Conservation (phyloP, 108 stramenopile species). For the Asterionellopsis glacialis region DNA sequence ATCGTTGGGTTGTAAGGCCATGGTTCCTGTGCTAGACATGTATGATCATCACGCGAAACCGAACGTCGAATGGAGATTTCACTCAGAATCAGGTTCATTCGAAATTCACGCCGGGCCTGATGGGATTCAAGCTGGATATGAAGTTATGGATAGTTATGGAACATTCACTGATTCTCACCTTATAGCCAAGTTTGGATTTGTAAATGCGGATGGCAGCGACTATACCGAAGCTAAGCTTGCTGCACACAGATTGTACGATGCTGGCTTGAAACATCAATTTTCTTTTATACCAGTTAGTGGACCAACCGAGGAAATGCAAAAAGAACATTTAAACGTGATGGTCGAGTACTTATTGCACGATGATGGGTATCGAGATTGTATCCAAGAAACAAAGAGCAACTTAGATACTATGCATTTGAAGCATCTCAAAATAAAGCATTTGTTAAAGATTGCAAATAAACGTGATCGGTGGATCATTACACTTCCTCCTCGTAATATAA, state of each 20-base stretch:
- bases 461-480: constrained; percentile 49
- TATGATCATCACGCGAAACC: constrained; percentile 77
- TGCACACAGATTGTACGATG: constrained; percentile 58
- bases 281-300: constrained; percentile 40
- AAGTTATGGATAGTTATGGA: constrained; percentile 68
- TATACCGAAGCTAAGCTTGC: constrained; percentile 55
- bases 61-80: constrained; percentile 56
- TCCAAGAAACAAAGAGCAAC: constrained; percentile 3
- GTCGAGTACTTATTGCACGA: constrained; percentile 66
- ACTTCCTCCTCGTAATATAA: constrained; percentile 32
- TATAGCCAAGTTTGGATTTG: constrained; percentile 77
- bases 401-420: constrained; percentile 46
- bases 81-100: constrained; percentile 40
- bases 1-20: constrained; percentile 50
- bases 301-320: constrained; percentile 4
- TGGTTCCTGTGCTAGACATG: constrained; percentile 78
- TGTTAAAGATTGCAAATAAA: constrained; percentile 55
- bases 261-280: constrained; percentile 47
- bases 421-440: constrained; percentile 56
- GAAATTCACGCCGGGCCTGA: constrained; percentile 30
- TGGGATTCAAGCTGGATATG: constrained; percentile 26
- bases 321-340: constrained; percentile 38
- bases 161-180: constrained; percentile 64
- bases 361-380: constrained; percentile 54
- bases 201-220: constrained; percentile 77